These are phyloP conservation scores for Barnettozyma siamensis DNA, from an alignment of 805 yeast species.

Conservation along the genomic window DNA sequence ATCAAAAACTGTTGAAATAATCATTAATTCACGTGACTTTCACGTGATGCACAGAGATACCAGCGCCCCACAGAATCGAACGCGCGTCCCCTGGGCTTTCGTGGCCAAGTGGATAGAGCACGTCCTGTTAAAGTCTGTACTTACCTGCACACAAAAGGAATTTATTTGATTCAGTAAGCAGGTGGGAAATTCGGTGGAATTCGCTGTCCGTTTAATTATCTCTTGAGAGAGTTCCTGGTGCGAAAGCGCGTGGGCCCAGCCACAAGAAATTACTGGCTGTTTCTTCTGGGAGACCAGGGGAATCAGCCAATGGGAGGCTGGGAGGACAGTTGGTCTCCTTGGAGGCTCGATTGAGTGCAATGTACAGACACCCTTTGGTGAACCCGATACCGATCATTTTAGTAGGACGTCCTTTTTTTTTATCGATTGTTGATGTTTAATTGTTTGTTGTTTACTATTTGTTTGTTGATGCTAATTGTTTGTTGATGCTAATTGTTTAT, in stretches of 20 bases:
- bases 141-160: constrained; percentile 26
- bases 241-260: constrained; percentile 51
- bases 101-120: constrained; percentile 23
- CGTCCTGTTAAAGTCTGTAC: constrained; percentile 25
- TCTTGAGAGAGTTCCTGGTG: constrained; percentile 53
- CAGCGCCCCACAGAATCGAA: not conserved
- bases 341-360: constrained; percentile 51
- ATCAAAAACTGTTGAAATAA: too few relatives aligned
- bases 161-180: constrained; percentile 10
- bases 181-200: constrained; percentile 66
- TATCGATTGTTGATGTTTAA: constrained; percentile 2
- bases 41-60: not conserved
- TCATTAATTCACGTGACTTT: not conserved
- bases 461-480: too few relatives aligned
- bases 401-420: constrained; percentile 32
- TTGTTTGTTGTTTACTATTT: not conserved
- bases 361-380: constrained; percentile 40
- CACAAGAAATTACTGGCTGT: constrained; percentile 39
- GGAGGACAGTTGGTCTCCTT: constrained; percentile 49
- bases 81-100: constrained; percentile 6
- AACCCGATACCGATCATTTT: constrained; percentile 64
- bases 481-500: not conserved
- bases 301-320: constrained; percentile 43
- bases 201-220: constrained; percentile 40
- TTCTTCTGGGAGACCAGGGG: not conserved